phyloP scores from a whole-genome alignment of 495 filamentous ascomycete genomes.

The Filosporella fistucella region DNA sequence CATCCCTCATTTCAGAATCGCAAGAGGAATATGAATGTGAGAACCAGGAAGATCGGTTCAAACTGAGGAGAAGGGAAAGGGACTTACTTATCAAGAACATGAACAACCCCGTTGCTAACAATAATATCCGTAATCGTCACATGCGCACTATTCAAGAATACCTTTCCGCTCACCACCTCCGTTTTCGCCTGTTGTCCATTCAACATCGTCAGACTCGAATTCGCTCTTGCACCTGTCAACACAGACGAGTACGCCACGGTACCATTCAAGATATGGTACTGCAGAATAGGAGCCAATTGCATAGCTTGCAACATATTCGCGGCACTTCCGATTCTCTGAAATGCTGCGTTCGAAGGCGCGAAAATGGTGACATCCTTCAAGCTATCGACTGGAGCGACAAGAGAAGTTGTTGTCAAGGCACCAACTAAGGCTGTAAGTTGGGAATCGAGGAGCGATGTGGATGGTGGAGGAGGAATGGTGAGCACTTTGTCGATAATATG shows the following conservation, averaged over 20 bases:
- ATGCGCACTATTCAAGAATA: slow-evolving; percentile 17
- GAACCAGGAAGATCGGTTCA: neutral
- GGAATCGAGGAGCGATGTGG: slow-evolving; percentile 37
- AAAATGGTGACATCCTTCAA: slow-evolving; percentile 58
- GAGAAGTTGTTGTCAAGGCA: slow-evolving; percentile 42
- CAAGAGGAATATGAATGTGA: slow-evolving; percentile 8
- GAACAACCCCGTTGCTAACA: slow-evolving; percentile 19
- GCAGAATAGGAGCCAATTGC: slow-evolving; percentile 43
- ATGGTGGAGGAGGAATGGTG: slow-evolving; percentile 45
- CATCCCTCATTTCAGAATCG: neutral
- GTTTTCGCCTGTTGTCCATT: slow-evolving; percentile 26
- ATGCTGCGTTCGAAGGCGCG: slow-evolving; percentile 57
- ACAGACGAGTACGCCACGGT: slow-evolving; percentile 46
- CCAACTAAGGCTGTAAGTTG: slow-evolving; percentile 53
- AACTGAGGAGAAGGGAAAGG: neutral
- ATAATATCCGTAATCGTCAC: slow-evolving; percentile 16
- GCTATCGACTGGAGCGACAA: slow-evolving; percentile 39
- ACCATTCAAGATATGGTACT: slow-evolving; percentile 56
- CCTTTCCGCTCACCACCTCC: slow-evolving; percentile 5
- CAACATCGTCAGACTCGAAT: slow-evolving; percentile 37
- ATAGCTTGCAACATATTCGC: slow-evolving; percentile 36
- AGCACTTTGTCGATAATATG: slow-evolving; percentile 61
- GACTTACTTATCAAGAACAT: slow-evolving; percentile 18
- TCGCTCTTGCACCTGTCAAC: slow-evolving; percentile 30
- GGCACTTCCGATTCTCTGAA: slow-evolving; percentile 51